Conservation (phyloP, 257 asterid species). For the Fraxinus excelsior region DNA sequence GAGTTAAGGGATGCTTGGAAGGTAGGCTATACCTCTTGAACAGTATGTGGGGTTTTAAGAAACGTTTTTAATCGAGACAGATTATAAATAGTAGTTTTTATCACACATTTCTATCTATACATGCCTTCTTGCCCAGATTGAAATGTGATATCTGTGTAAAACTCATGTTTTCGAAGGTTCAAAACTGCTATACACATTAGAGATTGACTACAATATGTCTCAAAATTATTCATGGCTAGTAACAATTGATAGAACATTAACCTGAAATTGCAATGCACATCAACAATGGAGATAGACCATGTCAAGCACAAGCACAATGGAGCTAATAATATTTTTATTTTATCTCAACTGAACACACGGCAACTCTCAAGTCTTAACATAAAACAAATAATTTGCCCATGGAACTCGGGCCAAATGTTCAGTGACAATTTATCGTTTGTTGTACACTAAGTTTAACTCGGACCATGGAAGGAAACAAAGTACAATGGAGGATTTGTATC, state of each 20-base stretch:
- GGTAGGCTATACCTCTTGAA: background rate
- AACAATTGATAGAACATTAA: no score
- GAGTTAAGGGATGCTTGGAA: background rate
- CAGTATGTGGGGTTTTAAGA: background rate
- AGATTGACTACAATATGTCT: no score
- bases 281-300: background rate
- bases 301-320: background rate
- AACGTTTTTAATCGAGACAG: background rate
- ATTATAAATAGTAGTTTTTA: no score
- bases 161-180: no score
- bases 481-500: background rate
- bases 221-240: no score
- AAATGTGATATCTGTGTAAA: no score
- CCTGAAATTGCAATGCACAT: no score
- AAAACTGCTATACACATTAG: no score
- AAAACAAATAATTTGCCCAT: slow-evolving; percentile 13
- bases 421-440: slow-evolving; percentile 19
- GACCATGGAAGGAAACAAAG: slow-evolving; percentile 21
- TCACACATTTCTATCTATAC: no score
- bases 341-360: background rate
- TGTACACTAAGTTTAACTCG: slow-evolving; percentile 10
- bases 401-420: slow-evolving; percentile 22
- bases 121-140: no score
- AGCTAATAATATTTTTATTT: background rate
- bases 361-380: background rate